Evolutionary conservation across 495 filamentous ascomycete species (phyloP).

Genomic region (Hypoxylon trugodes): DNA sequence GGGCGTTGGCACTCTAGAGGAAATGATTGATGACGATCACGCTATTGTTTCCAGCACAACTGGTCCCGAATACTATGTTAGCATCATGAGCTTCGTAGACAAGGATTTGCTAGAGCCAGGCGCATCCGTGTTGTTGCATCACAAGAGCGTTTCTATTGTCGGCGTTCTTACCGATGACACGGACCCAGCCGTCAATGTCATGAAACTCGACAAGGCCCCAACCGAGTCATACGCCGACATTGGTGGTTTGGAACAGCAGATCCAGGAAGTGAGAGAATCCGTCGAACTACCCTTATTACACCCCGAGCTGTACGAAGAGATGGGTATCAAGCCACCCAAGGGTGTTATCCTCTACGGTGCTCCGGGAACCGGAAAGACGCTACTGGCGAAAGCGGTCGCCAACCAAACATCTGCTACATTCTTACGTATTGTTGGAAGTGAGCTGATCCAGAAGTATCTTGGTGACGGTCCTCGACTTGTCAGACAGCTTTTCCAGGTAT

Average conservation of each 20-base stretch:
- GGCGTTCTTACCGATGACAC: constrained; percentile 97
- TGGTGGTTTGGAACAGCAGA: constrained; percentile 92
- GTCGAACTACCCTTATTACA: constrained; percentile 96
- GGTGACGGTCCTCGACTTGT: constrained; percentile 95
- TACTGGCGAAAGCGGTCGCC: constrained; percentile 96
- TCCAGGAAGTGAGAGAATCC: constrained; percentile 96
- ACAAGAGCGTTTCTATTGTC: constrained; percentile 97
- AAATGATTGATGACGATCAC: constrained; percentile 99
- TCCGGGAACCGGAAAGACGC: constrained; percentile 95
- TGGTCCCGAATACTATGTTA: constrained; percentile 98
- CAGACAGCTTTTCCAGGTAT: constrained; percentile 92
- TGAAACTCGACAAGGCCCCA: constrained; percentile 99
- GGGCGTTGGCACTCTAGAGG: constrained; percentile 97
- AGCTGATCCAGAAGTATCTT: constrained; percentile 98
- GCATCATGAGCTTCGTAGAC: constrained; percentile 99
- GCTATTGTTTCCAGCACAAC: constrained; percentile 98
- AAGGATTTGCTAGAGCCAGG: constrained; percentile 98
- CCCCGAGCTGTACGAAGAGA: constrained; percentile 98
- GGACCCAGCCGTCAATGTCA: constrained; percentile 95
- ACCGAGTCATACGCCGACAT: constrained; percentile 99
- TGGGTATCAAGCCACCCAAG: constrained; percentile 99
- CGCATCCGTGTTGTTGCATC: constrained; percentile 93
- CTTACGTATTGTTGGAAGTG: constrained; percentile 95
- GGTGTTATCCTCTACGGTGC: constrained; percentile 99
- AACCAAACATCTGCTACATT: constrained; percentile 99